Evolutionary conservation across 139 green algal species (phyloP), one percentile per base, ranked within the genome.

Genomic region (Volvox reticuliferus): DNA sequence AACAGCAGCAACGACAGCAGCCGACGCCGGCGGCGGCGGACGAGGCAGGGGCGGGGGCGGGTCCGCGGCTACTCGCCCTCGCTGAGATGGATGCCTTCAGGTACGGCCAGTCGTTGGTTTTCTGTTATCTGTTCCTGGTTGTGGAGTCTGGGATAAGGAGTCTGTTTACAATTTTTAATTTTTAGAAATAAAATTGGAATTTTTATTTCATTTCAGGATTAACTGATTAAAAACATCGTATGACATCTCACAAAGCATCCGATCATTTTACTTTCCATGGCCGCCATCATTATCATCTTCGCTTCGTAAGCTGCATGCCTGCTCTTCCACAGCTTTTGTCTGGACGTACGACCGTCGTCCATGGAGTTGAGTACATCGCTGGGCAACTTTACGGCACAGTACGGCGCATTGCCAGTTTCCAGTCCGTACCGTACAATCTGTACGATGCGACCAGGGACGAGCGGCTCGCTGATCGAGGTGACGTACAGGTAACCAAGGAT

Each of bases 311-410:
- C 12, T 12, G 22, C 67, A 12, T 75, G 6, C 35, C 78, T 9
- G 44, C 5, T 55, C n/a, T 13, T 77, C 16, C 0, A 21, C 77
- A 84, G 73, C n/a, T 78, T 95, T 22, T 36, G 82, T 2, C 78
- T 95, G 79, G 92, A 95, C 73, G 61, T 97, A 33, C 85, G 80
- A 22, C 86, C 90, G 32, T 89, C 78, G 80, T 61, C 30, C 14
- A 86, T 95, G 73, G 90, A 94, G 80, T 68, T 97, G 75, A 62
- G 82, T 63, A 87, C 94, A 16, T 88, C 71, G 13, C 93, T 99
- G 88, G 97, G 97, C 84, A 98, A 99, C 91, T 67, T 98, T 17
- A 88, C 93, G 30, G 93, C 91, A 0, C 50, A 94, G 68, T 96
- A 97, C 86, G 91, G 78, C 69, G 86, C 86, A 0, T 88, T 99